Conservation (phyloP, 2,329 filamentous ascomycete species). For the Phaeophleospora eucalypticola region DNA sequence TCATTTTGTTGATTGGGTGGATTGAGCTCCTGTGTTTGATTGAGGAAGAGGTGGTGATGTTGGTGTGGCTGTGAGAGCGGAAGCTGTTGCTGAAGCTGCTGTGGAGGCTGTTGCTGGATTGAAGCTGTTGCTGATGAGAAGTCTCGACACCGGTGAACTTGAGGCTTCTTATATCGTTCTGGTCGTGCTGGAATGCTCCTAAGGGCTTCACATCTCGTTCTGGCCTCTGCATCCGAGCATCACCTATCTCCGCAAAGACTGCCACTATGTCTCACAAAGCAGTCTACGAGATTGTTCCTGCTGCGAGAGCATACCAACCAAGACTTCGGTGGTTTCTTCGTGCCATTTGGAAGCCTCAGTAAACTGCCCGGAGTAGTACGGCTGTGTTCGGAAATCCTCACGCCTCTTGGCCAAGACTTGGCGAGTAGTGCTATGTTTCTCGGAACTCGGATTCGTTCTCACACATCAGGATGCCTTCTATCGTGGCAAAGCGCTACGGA, state of each 20-base stretch:
- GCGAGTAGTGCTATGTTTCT: not conserved
- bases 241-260: too few relatives aligned
- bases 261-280: not conserved
- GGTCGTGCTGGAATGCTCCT: not conserved
- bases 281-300: not conserved
- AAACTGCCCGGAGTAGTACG: not conserved
- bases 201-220: too few relatives aligned
- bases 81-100: not conserved
- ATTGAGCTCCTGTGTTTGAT: not conserved
- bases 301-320: not conserved
- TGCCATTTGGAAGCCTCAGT: not conserved
- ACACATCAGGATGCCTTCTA: too few relatives aligned
- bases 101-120: not conserved
- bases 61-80: not conserved
- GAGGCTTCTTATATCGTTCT: not conserved
- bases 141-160: not conserved
- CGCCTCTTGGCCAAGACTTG: not conserved
- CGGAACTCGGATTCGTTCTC: not conserved
- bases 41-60: not conserved
- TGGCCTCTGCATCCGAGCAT: too few relatives aligned
- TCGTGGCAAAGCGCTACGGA: too few relatives aligned
- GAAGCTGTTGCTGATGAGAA: constrained; percentile 1
- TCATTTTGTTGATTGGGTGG: not conserved
- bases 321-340: not conserved
- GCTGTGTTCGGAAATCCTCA: not conserved